Evolutionary conservation across 306 rosid genomes (phyloP).

Genomic region (Notholithocarpus densiflorus): DNA sequence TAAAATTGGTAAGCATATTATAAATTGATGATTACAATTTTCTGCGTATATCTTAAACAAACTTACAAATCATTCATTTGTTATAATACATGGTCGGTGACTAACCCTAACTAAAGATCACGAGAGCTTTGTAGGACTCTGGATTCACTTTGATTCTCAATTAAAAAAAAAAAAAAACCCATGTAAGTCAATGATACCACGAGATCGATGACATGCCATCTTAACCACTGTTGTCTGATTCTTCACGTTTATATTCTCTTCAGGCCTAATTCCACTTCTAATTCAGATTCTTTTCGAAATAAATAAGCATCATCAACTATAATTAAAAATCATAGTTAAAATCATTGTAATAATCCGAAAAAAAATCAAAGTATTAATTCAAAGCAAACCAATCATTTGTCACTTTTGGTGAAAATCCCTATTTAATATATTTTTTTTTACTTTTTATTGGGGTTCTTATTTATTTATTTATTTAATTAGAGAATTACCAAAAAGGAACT

Average conservation of each 20-base stretch:
- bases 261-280: slow-evolving; percentile 20
- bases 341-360: not conserved
- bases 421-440: not conserved
- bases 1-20: not conserved
- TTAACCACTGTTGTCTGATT: slow-evolving; percentile 42
- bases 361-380: not conserved
- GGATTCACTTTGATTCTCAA: slow-evolving; percentile 8
- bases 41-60: not conserved
- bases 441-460: not conserved
- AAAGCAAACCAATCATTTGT: not conserved
- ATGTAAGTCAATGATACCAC: slow-evolving; percentile 8
- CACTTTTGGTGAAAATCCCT: not conserved
- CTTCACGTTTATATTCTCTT: slow-evolving; percentile 34
- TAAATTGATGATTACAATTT: not conserved
- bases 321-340: no score
- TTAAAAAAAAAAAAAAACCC: not conserved
- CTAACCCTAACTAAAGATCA: slow-evolving; percentile 59
- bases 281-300: slow-evolving; percentile 9
- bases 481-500: not conserved
- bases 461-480: no score
- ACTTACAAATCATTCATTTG: not conserved
- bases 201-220: slow-evolving; percentile 23
- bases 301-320: no score
- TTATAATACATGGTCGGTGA: slow-evolving; percentile 41
- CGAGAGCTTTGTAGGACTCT: slow-evolving; percentile 20